phyloP scores from a whole-genome alignment of 768 basidiomycete species.

The Kwoniella botswanensis region DNA sequence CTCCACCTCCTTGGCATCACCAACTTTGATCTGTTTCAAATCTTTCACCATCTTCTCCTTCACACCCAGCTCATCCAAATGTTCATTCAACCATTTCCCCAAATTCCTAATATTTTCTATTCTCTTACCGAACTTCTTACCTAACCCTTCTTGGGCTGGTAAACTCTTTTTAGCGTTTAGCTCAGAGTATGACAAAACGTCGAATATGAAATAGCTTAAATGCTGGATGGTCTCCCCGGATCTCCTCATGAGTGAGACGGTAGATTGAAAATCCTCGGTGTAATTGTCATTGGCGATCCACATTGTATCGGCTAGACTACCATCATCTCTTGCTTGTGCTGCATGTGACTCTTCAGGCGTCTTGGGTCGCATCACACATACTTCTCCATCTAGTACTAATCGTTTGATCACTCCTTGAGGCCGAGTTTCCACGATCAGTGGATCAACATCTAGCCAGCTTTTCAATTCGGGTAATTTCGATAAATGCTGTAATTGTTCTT shows the following conservation, averaged over 20 bases:
- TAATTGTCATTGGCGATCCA: slow-evolving; percentile 33
- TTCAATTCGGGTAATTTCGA: slow-evolving; percentile 23
- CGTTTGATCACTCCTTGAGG: slow-evolving; percentile 38
- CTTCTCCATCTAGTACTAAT: slow-evolving; percentile 56
- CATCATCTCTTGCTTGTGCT: slow-evolving; percentile 8
- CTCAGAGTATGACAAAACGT: slow-evolving; percentile 41
- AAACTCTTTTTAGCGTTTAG: slow-evolving; percentile 15
- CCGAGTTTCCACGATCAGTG: slow-evolving; percentile 8
- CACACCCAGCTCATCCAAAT: slow-evolving; percentile 23
- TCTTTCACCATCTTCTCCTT: slow-evolving; percentile 29
- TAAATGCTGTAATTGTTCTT: slow-evolving; percentile 30
- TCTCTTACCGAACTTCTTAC: slow-evolving; percentile 43
- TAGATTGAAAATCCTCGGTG: slow-evolving; percentile 49
- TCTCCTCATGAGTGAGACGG: slow-evolving; percentile 46
- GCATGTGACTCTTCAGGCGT: neutral
- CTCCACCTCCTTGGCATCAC: slow-evolving; percentile 36
- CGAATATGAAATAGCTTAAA: slow-evolving; percentile 48
- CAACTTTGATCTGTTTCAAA: slow-evolving; percentile 44
- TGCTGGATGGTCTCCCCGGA: slow-evolving; percentile 28
- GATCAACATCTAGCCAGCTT: slow-evolving; percentile 35
- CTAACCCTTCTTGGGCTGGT: slow-evolving; percentile 1
- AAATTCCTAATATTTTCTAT: slow-evolving; percentile 36
- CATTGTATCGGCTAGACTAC: slow-evolving; percentile 10
- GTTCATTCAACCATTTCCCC: slow-evolving; percentile 32
- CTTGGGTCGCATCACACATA: slow-evolving; percentile 47